Conservation (phyloP, 352 stramenopile species). For the Globisporangium yorkense region DNA sequence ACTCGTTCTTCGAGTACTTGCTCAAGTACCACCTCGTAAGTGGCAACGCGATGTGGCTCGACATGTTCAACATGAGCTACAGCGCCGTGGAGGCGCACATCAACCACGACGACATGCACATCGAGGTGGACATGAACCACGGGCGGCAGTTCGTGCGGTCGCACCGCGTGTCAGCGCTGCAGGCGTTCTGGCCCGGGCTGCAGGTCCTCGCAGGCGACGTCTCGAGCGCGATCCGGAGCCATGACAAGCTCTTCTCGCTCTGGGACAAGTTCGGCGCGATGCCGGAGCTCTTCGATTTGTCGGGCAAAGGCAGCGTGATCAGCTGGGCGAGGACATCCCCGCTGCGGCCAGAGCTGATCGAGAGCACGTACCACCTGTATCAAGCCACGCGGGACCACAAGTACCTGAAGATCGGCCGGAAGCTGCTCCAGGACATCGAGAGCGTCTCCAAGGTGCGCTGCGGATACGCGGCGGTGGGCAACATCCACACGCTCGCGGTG, state of each 20-base stretch:
- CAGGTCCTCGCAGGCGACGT: constrained; percentile 94
- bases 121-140: constrained; percentile 86
- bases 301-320: constrained; percentile 42
- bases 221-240: constrained; percentile 77
- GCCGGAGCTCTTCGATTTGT: constrained; percentile 92
- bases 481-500: constrained; percentile 88
- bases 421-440: constrained; percentile 86
- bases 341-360: constrained; percentile 95
- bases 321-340: constrained; percentile 85
- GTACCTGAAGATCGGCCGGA: constrained; percentile 87
- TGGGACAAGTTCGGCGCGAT: constrained; percentile 94
- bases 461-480: constrained; percentile 89
- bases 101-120: constrained; percentile 68
- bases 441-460: constrained; percentile 85
- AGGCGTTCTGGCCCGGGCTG: constrained; percentile 96
- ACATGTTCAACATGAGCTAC: constrained; percentile 90
- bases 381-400: constrained; percentile 84
- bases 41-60: constrained; percentile 86
- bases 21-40: constrained; percentile 98
- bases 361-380: constrained; percentile 96
- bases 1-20: constrained; percentile 98
- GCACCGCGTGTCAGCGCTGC: constrained; percentile 79
- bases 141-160: constrained; percentile 52
- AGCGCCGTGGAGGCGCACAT: constrained; percentile 67
- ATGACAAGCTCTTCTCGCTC: constrained; percentile 93